Evolutionary conservation across 805 yeast species (phyloP).

Genomic region (Wickerhamiella shivajii): DNA sequence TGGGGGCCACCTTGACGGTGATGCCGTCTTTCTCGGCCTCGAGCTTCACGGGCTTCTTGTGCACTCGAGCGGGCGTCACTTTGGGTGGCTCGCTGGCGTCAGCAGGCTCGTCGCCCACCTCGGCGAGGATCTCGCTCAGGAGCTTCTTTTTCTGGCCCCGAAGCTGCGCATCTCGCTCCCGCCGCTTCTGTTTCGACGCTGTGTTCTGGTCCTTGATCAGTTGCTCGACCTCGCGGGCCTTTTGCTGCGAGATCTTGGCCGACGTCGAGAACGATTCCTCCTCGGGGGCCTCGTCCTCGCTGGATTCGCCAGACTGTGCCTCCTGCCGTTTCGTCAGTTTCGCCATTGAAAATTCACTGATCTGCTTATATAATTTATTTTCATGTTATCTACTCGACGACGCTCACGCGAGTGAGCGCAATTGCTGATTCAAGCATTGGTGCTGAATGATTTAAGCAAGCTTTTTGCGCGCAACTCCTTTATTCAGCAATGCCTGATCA

Average conservation of each 20-base stretch:
- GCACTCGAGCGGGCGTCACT: slow-evolving; percentile 4
- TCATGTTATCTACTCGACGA: no score
- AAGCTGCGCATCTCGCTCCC: slow-evolving; percentile 18
- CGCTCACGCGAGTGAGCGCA: no score
- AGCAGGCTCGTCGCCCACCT: slow-evolving; percentile 10
- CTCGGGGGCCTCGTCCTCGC: slow-evolving; percentile 25
- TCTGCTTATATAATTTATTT: no score
- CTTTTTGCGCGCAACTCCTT: no score
- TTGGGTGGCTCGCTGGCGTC: slow-evolving; percentile 9
- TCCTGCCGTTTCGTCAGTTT: no score
- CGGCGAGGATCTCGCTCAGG: slow-evolving; percentile 18
- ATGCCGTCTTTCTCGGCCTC: slow-evolving; percentile 16
- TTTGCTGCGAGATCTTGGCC: slow-evolving; percentile 7
- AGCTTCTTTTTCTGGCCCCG: slow-evolving; percentile 17
- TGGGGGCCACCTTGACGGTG: slow-evolving; percentile 17
- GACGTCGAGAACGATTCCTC: slow-evolving; percentile 21
- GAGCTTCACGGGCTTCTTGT: slow-evolving; percentile 8
- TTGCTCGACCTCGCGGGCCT: slow-evolving; percentile 10
- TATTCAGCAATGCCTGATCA: no score
- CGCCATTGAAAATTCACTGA: no score
- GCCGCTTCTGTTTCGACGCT: slow-evolving; percentile 18
- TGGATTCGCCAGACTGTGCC: no score
- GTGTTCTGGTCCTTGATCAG: slow-evolving; percentile 8
- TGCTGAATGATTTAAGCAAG: no score
- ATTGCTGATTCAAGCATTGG: no score